Base-by-base conservation (phyloP, 805 yeast genomes). In the Grigorovia transvaalensis region DNA sequence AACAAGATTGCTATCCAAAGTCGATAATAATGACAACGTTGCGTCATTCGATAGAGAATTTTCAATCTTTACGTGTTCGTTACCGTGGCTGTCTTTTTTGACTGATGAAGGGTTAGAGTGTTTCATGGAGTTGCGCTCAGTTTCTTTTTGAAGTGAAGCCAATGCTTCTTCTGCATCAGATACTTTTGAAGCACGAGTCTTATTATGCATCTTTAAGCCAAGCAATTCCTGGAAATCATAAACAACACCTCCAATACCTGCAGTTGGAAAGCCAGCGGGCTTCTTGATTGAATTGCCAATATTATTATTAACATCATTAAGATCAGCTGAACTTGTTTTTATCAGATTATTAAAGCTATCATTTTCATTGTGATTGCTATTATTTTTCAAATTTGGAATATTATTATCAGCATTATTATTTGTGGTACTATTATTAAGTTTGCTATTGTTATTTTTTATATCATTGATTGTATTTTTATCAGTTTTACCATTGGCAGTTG, bases 171-270 rank as follows among this genome's bases (percentile, higher is more conserved):
- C 65, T 8, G 66, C 66, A 41, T 59, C 53, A 48, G 54, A 57
- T 29, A 56, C 60, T 51, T 57, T 63, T n/a, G 59, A 54, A 20
- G 56, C 56, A 43, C 52, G 56, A 33, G 38, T 33, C 11, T 33
- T 33, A 63, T 61, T 42, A 47, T 54, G 48, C 18, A 56, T 42
- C 40, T 62, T 62, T 35, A 58, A 17, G 18, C 62, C 63, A 20
- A 63, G 48, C 11, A 65, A 45, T 41, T 65, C 69, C 51, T 65
- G 64, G 42, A 63, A 61, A 50, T 65, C 67, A 47, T 64, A 65
- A 2, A 63, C 60, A 6, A 65, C 59, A 51, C 69, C 69, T 48
- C 67, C 67, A 20, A 64, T 58, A 15, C 67, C 67, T 8, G 65
- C 67, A 1, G 66, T 62, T 19, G 67, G 65, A 30, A 50, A 50